Percentiles rank a stretch among this genome's conserved stretches.
Evolutionary conservation across 345 rosid genomes (phyloP).

Genomic region (Salix brachista): DNA sequence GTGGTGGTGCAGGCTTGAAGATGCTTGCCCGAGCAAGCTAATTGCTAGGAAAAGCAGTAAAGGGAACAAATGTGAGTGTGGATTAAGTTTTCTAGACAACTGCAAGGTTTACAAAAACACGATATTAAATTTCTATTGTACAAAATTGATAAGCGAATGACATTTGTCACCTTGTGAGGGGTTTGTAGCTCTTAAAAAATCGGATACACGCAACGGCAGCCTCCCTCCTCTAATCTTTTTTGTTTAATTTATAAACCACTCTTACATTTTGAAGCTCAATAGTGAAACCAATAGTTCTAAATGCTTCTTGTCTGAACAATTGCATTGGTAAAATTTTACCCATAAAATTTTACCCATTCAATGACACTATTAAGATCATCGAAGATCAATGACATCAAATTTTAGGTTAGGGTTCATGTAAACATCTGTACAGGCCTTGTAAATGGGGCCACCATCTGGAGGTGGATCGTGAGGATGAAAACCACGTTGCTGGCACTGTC

Average conservation of each 20-base stretch:
- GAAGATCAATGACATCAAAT: slow-evolving; percentile 84
- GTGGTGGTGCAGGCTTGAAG: neutral
- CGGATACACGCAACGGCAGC: neutral
- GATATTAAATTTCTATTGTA: neutral
- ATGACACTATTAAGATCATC: slow-evolving; percentile 34
- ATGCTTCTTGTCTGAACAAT: slow-evolving; percentile 16
- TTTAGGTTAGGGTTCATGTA: slow-evolving; percentile 79
- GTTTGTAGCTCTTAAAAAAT: neutral
- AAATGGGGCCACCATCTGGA: slow-evolving; percentile 81
- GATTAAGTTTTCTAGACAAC: too few species aligned
- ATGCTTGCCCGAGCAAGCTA: neutral
- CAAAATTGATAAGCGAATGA: too few species aligned
- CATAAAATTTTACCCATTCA: neutral
- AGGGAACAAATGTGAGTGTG: neutral
- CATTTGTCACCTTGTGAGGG: neutral
- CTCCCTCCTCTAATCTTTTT: neutral
- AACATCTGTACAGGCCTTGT: slow-evolving; percentile 75
- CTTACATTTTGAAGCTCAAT: neutral
- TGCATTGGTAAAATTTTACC: slow-evolving; percentile 4
- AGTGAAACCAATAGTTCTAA: neutral
- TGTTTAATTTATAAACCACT: neutral
- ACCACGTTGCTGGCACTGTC: slow-evolving; percentile 84
- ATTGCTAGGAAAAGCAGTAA: neutral
- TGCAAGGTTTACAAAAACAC: too few species aligned
- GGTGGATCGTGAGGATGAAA: slow-evolving; percentile 82